Evolutionary conservation across 2,329 filamentous ascomycete species (phyloP), one percentile per base, ranked within the genome.

Genomic region (Claviceps spartinae): DNA sequence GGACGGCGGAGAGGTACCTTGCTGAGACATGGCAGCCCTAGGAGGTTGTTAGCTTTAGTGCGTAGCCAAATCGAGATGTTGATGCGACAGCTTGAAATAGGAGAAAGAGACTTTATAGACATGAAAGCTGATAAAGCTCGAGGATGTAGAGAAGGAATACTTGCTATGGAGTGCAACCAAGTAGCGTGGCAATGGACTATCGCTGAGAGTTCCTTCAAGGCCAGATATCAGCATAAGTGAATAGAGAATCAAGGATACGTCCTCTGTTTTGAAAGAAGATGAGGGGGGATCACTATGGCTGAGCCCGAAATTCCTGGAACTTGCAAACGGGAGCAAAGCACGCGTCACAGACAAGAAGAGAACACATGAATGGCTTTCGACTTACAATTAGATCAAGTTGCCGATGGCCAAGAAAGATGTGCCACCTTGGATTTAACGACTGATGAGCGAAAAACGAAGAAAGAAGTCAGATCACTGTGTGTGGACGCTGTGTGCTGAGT

Each of bases 1-100:
- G 1, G 57, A 53, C 11, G 51, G 54, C 3, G 60, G 59, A 5
- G 65, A 62, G 4, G 59, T 61, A 7, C 62, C 64, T 57, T 64
- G 57, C 30, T 67, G 63, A 53, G 66, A 67, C 66, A 68, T 67
- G 16, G 34, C 20, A 20, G 22, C 24, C 5, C 8, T n/a, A 36
- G 11, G 18, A 42, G 5, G 7, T 45, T 38, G 38, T 48, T 13
- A 52, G 38, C 18, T 16, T n/a, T 11, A 4, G 14, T 37, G 9
- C 3, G 43, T 11, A 7, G 2, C 11, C 11, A 43, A 34, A 41
- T 34, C 4, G 16, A 13, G 14, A 42, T 22, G 45, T 13, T 9
- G 26, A n/a, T 34, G 5, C 14, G 3, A 26, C 44, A 30, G 16
- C 16, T 46, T 34, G 4, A 18, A 8, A 4, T 20, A 11, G 14